Evolutionary conservation across 1,284 basidiomycete genomes (phyloP), one percentile per base, ranked within the genome.

Genomic region (Crepidotus sp.): DNA sequence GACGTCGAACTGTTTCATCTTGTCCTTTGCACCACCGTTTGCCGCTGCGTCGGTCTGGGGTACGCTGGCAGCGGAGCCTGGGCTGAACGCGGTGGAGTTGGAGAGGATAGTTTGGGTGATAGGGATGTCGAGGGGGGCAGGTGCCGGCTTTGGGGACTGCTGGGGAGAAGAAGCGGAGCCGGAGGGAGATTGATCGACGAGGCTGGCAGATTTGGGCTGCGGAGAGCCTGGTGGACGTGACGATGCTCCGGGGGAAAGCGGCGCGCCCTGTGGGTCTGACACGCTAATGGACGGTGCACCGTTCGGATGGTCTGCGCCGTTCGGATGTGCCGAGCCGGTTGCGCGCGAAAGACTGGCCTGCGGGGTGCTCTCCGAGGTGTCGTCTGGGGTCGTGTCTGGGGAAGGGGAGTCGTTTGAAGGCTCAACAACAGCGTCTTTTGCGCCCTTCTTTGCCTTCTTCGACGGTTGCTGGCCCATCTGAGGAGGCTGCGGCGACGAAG

Each of bases 391-490:
- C 15, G 55, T 40, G 48, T 69, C 67, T 24, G 57, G 49, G 18
- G 60, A 51, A 22, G 57, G 41, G 19, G 51, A 48, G 46, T 68
- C 65, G 30, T 48, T 40, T 18, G 47, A 15, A 17, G 46, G 42
- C 14, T 41, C 25, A 10, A 55, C 43, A 41, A 62, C 58, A 40
- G 52, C 51, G 40, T 77, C 76, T 59, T 68, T 75, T 54, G 82
- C 77, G 42, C 64, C 64, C 67, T 80, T 85, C 72, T 76, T 81
- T 54, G 73, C 66, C 70, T 80, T 84, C 73, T 83, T 86, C 54
- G 84, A 86, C 57, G 77, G 75, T 63, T 83, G 77, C 61, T 85
- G 83, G 64, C 84, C 83, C 80, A 85, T 86, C 59, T 63, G 65
- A 58, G 68, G 52, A 45, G 73, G 76, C 56, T 76, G 74, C 36